A percentile compares a stretch with the other conserved stretches of the same genome.
These are phyloP conservation scores for Leptographium flavum DNA, from an alignment of 2,329 filamentous ascomycete genomes.

Conservation along the genomic window DNA sequence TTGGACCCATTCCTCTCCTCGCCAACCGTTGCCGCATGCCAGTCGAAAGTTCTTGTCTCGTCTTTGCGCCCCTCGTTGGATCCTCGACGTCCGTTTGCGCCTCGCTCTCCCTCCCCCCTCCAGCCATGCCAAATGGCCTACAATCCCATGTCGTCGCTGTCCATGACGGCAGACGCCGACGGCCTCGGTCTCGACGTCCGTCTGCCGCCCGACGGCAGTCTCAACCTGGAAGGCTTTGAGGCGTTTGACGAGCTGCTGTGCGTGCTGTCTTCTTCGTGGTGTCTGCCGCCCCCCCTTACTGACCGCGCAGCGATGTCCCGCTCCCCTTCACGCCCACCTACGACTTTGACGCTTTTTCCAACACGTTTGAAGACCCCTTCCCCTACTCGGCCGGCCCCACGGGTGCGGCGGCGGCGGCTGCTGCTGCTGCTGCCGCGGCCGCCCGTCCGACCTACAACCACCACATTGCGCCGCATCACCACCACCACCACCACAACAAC, in stretches of 20 bases:
- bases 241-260: conserved; percentile 44
- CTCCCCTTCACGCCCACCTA: conserved; percentile 44
- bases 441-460: conserved; percentile 9
- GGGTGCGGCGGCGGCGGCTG: too few relatives aligned
- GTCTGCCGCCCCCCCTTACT: conserved; percentile 9
- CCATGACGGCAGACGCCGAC: conserved; percentile 29
- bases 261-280: conserved; percentile 14
- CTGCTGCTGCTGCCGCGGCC: too few relatives aligned
- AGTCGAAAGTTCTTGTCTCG: too few relatives aligned
- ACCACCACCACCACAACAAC: too few relatives aligned
- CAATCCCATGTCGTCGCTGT: conserved; percentile 40
- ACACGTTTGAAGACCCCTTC: conserved; percentile 53
- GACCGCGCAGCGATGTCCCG: conserved; percentile 26
- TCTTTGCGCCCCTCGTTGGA: background rate
- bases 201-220: conserved; percentile 20
- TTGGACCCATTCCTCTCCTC: too few relatives aligned
- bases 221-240: conserved; percentile 37
- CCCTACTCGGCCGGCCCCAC: conserved; percentile 28
- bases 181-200: conserved; percentile 31
- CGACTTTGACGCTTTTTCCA: conserved; percentile 45
- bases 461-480: too few relatives aligned
- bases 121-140: conserved; percentile 32
- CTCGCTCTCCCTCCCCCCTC: background rate
- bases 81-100: background rate
- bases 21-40: too few relatives aligned